Evolutionary conservation across 345 rosid genomes (phyloP), one percentile per base, ranked within the genome.

Genomic region (Eucalyptus melliodora): DNA sequence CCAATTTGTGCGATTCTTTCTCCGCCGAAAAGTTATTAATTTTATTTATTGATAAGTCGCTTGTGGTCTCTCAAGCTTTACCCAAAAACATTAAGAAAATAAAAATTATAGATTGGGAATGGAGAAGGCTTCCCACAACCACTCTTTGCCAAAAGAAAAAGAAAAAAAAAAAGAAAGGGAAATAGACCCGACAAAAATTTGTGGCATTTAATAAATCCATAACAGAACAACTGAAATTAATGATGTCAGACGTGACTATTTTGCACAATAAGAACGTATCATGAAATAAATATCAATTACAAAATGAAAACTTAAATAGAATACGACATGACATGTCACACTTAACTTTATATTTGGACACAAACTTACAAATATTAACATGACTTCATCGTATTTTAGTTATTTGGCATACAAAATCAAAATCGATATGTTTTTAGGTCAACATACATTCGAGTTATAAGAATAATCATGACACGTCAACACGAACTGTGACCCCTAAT

Each of bases 291-390:
- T 30, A n/a, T 65, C 16, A n/a, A n/a, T n/a, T 15, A 65, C 3
- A n/a, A 15, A 77, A 4, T 6, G 45, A 37, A 40, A 37, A 19
- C 14, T 37, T 23, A 9, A 69, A 69, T 31, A 9, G 0, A 9
- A 72, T 12, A 9, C 0, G 15, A 77, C 15, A 16, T 6, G 12
- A 17, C 4, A 19, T 4, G 2, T 2, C 3, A 37, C 0, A 1
- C 15, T 26, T 77, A 77, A 77, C 5, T 72, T 34, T 0, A 17
- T 34, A 72, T 69, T 8, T 31, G 21, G 0, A 69, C 7, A 69
- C 7, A 0, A 69, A 69, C 40, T 34, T 14, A 8, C 81, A 69
- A 34, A 11, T 34, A 69, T 69, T 21, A 17, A 69, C 7, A 17
- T 27, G 69, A 1, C n/a, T 30, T 62, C 69, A 27, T 27, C 16